Conservation (phyloP, 768 basidiomycete species). For the Mycena rebaudengoi region DNA sequence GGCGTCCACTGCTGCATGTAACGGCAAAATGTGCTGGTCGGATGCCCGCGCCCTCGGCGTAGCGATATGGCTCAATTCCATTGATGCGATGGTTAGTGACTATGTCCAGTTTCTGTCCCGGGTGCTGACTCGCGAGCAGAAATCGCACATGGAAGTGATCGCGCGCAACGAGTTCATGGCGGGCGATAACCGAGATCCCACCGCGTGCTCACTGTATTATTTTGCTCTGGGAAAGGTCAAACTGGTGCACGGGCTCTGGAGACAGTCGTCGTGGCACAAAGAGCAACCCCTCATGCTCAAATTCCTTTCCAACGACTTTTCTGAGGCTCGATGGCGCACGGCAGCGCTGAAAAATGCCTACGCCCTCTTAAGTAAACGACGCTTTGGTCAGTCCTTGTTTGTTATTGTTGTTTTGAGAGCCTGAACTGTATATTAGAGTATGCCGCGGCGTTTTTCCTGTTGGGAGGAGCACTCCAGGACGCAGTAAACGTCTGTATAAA, state of each 20-base stretch:
- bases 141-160: conserved; percentile 82
- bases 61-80: conserved; percentile 86
- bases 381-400: conserved; percentile 83
- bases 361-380: conserved; percentile 87
- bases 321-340: conserved; percentile 83
- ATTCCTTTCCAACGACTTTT: conserved; percentile 92
- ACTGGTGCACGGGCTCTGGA: conserved; percentile 94
- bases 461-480: conserved; percentile 88
- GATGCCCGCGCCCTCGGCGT: conserved; percentile 90
- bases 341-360: conserved; percentile 98
- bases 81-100: conserved; percentile 75
- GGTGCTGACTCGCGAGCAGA: conserved; percentile 50
- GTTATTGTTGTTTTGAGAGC: background rate
- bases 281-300: conserved; percentile 91
- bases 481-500: conserved; percentile 91
- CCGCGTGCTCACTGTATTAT: conserved; percentile 89
- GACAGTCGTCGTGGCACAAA: conserved; percentile 92
- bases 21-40: conserved; percentile 88
- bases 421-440: conserved; percentile 68
- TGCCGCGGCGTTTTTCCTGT: conserved; percentile 97
- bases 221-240: conserved; percentile 94
- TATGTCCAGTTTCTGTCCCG: background rate
- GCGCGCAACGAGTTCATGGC: conserved; percentile 94
- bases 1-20: conserved; percentile 75
- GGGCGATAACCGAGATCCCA: conserved; percentile 88